phyloP scores from a whole-genome alignment of 768 basidiomycete species.

The Phaeolepiota aurea region DNA sequence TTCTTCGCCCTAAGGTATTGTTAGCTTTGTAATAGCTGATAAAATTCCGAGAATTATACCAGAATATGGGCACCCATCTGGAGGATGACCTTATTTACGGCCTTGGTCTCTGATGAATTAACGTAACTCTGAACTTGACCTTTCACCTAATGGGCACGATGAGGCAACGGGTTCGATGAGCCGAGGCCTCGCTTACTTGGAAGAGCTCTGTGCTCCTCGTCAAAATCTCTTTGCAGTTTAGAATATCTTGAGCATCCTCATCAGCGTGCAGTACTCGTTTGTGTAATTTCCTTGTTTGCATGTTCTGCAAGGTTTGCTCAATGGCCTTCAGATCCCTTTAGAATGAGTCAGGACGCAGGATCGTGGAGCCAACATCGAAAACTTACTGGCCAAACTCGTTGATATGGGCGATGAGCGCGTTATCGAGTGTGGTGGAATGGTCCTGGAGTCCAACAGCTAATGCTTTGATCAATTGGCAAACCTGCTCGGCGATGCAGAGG shows the following conservation, averaged over 20 bases:
- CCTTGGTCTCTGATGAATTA: background rate
- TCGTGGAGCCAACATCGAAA: background rate
- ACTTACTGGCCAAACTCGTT: background rate
- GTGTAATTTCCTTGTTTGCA: background rate
- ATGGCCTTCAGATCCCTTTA: background rate
- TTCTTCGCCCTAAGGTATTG: background rate
- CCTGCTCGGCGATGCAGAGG: background rate
- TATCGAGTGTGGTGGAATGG: background rate
- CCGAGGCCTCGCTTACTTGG: no score
- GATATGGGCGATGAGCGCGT: background rate
- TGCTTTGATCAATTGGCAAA: background rate
- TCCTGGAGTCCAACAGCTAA: background rate
- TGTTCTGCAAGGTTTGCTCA: background rate
- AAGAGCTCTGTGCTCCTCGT: background rate
- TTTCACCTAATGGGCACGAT: no score
- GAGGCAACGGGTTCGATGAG: no score
- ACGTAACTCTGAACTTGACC: background rate
- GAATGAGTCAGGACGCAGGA: background rate
- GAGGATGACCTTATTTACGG: background rate
- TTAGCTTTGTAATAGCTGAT: no score
- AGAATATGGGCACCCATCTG: background rate
- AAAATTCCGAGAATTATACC: no score
- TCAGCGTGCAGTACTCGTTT: background rate
- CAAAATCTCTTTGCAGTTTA: background rate
- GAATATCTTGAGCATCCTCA: background rate